Evolutionary conservation across 495 filamentous ascomycete genomes (phyloP), one percentile per base, ranked within the genome.

Genomic region (Penicillium coprophilum): DNA sequence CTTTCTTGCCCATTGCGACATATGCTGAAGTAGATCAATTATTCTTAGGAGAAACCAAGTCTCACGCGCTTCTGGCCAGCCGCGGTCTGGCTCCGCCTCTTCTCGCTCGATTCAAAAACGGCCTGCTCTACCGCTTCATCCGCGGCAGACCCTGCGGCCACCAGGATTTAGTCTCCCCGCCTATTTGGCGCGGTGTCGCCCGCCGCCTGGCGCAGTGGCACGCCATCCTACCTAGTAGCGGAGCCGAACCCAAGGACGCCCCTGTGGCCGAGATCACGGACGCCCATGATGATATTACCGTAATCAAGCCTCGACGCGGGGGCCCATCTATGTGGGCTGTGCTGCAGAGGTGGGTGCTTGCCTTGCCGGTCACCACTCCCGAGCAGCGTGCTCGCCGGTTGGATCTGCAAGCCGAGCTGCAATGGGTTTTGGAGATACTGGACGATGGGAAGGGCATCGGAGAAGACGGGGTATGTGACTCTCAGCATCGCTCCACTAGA

Each of bases 61-160:
- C 87, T 44, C 87, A 91, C 64, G 82, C 81, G 46, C 80, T 94
- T 30, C 84, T 97, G 46, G 89, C 91, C 67, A 83, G 81, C 60
- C 77, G 88, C 64, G 82, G 84, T 66, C 84, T 97, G 44, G 94
- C 94, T 9, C 95, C 94, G 44, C 79, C 87, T 39, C 79, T 99
- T 6, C 80, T 97, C 46, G 95, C 92, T 12, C 89, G 92, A 56
- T 99, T 99, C 79, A 80, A 92, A 54, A 99, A 99, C 70, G 94
- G 94, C 56, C 87, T 99, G 65, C 81, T 97, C 56, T 99, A 99
- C 75, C 83, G 87, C 53, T 99, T 90, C 71, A 88, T 97, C 30
- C 84, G 80, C 38, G 94, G 94, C 38, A 81, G 79, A 43, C 86
- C 89, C 52, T 91, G 90, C 59, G 82, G 85, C 28, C 88, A 94